A percentile compares a stretch with the other conserved stretches of the same genome.
These are phyloP conservation scores for Alliaria petiolata DNA, from an alignment of 345 rosid genomes.

Conservation along the genomic window DNA sequence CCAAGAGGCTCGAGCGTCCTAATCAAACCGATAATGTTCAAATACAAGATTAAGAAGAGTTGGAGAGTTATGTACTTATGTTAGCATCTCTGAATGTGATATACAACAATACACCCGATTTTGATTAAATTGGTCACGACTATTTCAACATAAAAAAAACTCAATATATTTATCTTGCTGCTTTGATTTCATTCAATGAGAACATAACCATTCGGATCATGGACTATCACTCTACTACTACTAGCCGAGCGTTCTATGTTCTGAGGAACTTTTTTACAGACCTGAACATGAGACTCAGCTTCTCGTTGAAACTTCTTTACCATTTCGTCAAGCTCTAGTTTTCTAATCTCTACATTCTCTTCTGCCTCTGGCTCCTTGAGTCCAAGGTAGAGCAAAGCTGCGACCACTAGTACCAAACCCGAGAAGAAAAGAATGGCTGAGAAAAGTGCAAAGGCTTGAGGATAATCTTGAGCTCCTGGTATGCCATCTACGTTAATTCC, in stretches of 20 bases:
- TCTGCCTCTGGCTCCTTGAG: constrained; percentile 47
- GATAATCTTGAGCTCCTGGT: constrained; percentile 43
- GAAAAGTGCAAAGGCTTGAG: constrained; percentile 49
- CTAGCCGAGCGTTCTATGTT: constrained; percentile 36
- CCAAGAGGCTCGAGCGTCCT: too few relatives aligned
- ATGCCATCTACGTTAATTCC: constrained; percentile 71
- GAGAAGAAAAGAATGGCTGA: constrained; percentile 38
- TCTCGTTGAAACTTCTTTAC: constrained; percentile 55
- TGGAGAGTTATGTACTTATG: too few relatives aligned
- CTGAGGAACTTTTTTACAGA: constrained; percentile 36
- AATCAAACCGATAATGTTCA: too few relatives aligned
- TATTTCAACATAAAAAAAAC: not conserved
- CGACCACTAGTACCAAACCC: constrained; percentile 40
- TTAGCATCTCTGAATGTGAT: too few relatives aligned
- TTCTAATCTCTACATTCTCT: constrained; percentile 45
- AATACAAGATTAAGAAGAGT: too few relatives aligned
- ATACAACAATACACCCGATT: too few relatives aligned
- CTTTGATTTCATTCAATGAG: constrained; percentile 35
- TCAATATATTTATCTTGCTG: not conserved
- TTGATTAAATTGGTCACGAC: not conserved
- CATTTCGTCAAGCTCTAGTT: constrained; percentile 55
- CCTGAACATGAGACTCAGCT: constrained; percentile 62
- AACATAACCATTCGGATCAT: constrained; percentile 40
- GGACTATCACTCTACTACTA: constrained; percentile 31
- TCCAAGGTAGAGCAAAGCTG: constrained; percentile 52